A percentile compares a stretch with the other conserved stretches of the same genome.
These are phyloP conservation scores for Candida anglica DNA, from an alignment of 805 yeast species.

Conservation along the genomic window DNA sequence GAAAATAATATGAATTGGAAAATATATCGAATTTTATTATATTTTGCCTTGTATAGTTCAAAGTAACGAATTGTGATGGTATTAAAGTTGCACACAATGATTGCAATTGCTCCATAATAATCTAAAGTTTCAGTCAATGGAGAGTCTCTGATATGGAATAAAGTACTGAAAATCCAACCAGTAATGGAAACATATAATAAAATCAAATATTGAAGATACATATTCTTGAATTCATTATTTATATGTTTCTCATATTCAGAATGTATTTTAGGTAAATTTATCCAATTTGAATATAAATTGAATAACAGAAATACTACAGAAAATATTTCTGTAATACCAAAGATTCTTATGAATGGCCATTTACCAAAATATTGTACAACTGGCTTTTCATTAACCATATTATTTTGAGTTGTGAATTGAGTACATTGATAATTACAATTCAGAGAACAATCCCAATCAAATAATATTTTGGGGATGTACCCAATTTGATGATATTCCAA, in stretches of 20 bases:
- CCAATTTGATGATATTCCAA: constrained; percentile 7
- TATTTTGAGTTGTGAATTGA: constrained; percentile 24
- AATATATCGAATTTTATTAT: constrained; percentile 6
- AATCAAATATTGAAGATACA: constrained; percentile 27
- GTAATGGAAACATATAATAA: constrained; percentile 22
- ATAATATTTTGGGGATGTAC: constrained; percentile 15
- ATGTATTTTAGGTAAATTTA: constrained; percentile 21
- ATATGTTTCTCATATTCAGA: constrained; percentile 18
- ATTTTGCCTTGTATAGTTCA: constrained; percentile 15
- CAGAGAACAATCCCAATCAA: constrained; percentile 31
- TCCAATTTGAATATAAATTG: constrained; percentile 32
- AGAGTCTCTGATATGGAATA: constrained; percentile 37
- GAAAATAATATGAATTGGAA: constrained; percentile 15
- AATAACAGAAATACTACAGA: constrained; percentile 32
- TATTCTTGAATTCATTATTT: constrained; percentile 9
- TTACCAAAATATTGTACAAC: constrained; percentile 41
- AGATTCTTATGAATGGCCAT: constrained; percentile 38
- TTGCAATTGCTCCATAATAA: constrained; percentile 38
- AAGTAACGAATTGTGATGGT: constrained; percentile 29
- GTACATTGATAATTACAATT: constrained; percentile 40
- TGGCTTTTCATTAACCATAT: constrained; percentile 14
- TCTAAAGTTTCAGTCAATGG: constrained; percentile 37
- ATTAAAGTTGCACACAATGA: constrained; percentile 32
- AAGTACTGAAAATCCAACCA: constrained; percentile 36
- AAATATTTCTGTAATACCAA: constrained; percentile 34